Evolutionary conservation across 2,329 filamentous ascomycete species (phyloP), one percentile per base, ranked within the genome.

Genomic region (Chaetomiaceae sp.): DNA sequence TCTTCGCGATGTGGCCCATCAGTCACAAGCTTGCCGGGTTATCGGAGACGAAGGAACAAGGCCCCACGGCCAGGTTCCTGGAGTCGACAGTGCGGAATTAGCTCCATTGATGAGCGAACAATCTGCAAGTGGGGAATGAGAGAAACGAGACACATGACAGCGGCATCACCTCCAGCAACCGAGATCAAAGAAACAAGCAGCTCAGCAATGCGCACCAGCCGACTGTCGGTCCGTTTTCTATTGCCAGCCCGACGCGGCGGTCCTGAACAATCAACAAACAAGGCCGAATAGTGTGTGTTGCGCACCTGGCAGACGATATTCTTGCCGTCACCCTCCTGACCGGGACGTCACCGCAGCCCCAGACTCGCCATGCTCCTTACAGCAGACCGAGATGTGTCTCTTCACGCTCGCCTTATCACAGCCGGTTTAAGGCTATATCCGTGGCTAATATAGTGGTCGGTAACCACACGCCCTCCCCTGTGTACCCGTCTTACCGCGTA

Each of bases 391-490:
- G 60, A 68, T 69, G n/a, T 68, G 63, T 61, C 58, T 58, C 59
- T 56, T 61, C 50, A 53, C 48, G 56, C 50, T 66, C 60, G 38
- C 53, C 61, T 62, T 65, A 66, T 58, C 55, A 55, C 58, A 58
- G 51, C 58, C 59, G 58, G 60, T 56, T 62, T 65, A 63, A 65
- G 64, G 57, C 57, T 69, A 68, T 70, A 70, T 67, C 60, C 63
- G 54, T 60, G 57, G 57, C 55, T 64, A 63, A 63, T 70, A 70
- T 70, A 68, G 58, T 31, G 10, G 10, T 27, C 6, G 50, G 57
- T 54, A 41, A 42, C 33, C 25, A 58, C 35, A 46, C 44, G 12
- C n/a, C 39, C 37, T 57, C 56, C 55, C 60, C 52, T 60, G 55
- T 57, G 45, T 54, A 47, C 48, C 42, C 55, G 44, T 34, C 48